These are phyloP conservation scores for Purpureocillium lavendulum DNA, from an alignment of 2,329 filamentous ascomycete species.

Conservation along the genomic window DNA sequence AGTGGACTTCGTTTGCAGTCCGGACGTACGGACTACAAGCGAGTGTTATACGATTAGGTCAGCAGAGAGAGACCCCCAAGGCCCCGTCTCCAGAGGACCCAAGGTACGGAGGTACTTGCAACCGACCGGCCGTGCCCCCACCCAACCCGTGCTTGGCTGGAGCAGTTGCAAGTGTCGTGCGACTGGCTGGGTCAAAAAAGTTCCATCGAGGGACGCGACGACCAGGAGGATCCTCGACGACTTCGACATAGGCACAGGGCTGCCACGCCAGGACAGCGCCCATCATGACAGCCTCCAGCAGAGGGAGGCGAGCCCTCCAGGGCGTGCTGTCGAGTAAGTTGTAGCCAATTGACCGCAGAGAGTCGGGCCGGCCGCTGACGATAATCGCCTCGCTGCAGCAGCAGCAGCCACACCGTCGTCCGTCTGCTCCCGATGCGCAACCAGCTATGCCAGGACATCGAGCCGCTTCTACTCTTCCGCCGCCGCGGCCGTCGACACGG, in stretches of 20 bases:
- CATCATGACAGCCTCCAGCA: conserved; percentile 46
- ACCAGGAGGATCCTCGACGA: conserved; percentile 4
- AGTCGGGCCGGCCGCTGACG: too few species aligned
- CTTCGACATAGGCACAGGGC: not conserved
- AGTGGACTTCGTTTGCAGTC: too few species aligned
- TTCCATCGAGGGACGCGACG: conserved; percentile 11
- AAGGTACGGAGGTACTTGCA: too few species aligned
- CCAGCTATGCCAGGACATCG: conserved; percentile 16
- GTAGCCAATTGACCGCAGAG: too few species aligned
- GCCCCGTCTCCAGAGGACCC: too few species aligned
- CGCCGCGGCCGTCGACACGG: conserved; percentile 10
- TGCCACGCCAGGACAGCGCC: conserved; percentile 9
- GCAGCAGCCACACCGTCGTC: too few species aligned
- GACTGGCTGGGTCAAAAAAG: conserved; percentile 11
- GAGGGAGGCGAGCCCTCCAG: conserved; percentile 42
- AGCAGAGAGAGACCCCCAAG: too few species aligned
- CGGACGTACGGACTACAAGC: too few species aligned
- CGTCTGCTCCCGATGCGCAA: conserved; percentile 29
- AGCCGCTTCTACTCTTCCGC: conserved; percentile 27
- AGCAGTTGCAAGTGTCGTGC: not conserved
- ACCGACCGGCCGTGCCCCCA: too few species aligned
- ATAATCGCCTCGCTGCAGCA: conserved; percentile 13
- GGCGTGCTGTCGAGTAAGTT: conserved; percentile 41
- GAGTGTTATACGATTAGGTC: too few species aligned
- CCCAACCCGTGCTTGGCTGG: too few species aligned